Conservation (phyloP, 192 early-diverging fungal genomes). For the Gigaspora rosea region DNA sequence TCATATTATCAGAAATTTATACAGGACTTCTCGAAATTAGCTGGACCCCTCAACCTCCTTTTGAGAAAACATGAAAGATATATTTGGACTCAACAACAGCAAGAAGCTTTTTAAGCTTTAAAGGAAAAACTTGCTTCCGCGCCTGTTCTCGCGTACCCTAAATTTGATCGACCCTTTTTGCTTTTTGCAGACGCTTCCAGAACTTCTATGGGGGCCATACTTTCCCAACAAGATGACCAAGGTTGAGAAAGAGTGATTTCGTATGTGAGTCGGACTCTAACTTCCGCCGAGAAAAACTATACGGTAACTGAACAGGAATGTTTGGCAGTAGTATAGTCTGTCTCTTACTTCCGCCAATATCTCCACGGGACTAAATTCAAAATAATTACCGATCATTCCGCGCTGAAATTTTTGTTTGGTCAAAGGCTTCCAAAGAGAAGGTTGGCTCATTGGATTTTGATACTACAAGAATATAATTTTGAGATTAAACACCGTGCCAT, state of each 20-base stretch:
- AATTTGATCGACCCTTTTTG: conserved; percentile 4
- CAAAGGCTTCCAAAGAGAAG: too few species aligned
- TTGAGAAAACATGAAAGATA: not conserved
- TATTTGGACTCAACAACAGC: not conserved
- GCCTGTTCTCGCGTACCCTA: not conserved
- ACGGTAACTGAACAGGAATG: conserved; percentile 7
- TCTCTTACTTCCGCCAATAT: conserved; percentile 31
- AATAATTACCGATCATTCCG: conserved; percentile 27
- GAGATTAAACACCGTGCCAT: not conserved
- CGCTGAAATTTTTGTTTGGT: not conserved
- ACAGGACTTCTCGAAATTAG: not conserved
- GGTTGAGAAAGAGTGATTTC: not conserved
- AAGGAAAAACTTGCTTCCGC: too few species aligned
- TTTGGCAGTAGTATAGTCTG: conserved; percentile 24
- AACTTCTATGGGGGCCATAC: not conserved
- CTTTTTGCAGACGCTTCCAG: conserved; percentile 3
- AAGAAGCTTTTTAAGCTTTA: not conserved
- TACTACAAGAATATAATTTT: conserved; percentile 23
- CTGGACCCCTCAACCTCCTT: not conserved
- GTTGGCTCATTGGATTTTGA: too few species aligned
- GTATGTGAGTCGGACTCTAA: not conserved
- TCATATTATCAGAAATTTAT: not conserved
- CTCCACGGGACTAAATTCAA: conserved; percentile 17
- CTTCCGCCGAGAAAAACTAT: conserved; percentile 12
- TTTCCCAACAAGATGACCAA: not conserved